Evolutionary conservation across 768 basidiomycete genomes (phyloP), one percentile per base, ranked within the genome.

Genomic region (Macrolepiota dolichaula): DNA sequence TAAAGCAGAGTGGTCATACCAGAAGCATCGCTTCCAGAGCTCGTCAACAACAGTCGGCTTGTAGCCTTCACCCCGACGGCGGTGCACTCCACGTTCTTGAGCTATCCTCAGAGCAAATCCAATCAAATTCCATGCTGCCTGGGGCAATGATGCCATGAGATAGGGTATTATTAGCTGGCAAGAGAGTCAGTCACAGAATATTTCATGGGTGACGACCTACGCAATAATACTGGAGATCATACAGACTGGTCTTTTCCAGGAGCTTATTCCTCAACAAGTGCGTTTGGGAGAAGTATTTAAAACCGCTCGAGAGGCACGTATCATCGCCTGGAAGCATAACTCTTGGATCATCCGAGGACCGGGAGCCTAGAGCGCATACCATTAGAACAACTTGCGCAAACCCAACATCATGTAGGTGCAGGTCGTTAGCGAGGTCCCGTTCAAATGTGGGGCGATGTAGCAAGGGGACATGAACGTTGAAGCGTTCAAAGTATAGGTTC

Each of bases 371-470:
- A 0, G 92, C 89, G 66, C 88, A 88, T 0, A 90, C 80, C 3
- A 86, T 72, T 10, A 92, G 79, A 47, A 92, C 81, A 0, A 79
- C 76, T 25, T 77, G 72, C 0, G 78, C 83, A 68, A 92, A 92
- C 0, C 76, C 68, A 1, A 71, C 38, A 55, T 89, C 79, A 3
- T 70, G 72, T 6, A 80, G 66, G 69, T 91, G 84, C 5, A 82
- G 67, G 0, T 79, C 77, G 4, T 79, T 73, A 0, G 65, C 65
- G 13, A 88, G 65, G 35, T 79, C 76, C 17, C 74, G 73, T 58
- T 85, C 76, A 64, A 93, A 92, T 9, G 82, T 81, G 0, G 86
- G 85, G 0, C 81, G 80, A 66, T 93, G 92, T 3, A 95, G 71
- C 4, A 93, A 71, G 0, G 91, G 91, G 2, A 80, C 64, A 47